These are phyloP conservation scores for Serpula lacrymans DNA, from an alignment of 768 basidiomycete genomes.

Conservation along the genomic window DNA sequence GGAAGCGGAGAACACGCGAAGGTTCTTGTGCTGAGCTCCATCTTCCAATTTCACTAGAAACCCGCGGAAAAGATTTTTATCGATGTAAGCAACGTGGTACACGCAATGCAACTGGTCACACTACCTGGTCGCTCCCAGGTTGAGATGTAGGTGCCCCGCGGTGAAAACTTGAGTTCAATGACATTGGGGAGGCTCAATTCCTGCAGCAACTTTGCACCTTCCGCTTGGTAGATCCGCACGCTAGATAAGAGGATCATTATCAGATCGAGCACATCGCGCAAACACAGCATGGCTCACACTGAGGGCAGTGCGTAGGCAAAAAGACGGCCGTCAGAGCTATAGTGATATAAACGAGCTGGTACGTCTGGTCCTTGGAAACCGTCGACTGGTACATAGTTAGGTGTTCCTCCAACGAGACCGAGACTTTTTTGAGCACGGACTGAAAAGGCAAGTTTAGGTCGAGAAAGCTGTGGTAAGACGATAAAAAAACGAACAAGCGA, in stretches of 20 bases:
- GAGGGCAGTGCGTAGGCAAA: slow-evolving; percentile 81
- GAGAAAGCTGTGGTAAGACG: slow-evolving; percentile 8
- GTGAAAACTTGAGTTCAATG: slow-evolving; percentile 88
- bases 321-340: slow-evolving; percentile 84
- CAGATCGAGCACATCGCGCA: slow-evolving; percentile 9
- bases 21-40: slow-evolving; percentile 89
- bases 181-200: slow-evolving; percentile 74
- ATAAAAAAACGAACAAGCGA: slow-evolving; percentile 63
- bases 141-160: slow-evolving; percentile 87
- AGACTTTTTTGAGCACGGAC: slow-evolving; percentile 94
- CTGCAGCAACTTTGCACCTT: slow-evolving; percentile 67
- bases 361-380: slow-evolving; percentile 66
- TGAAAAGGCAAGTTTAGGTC: slow-evolving; percentile 30
- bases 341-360: slow-evolving; percentile 71
- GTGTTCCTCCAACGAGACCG: slow-evolving; percentile 80
- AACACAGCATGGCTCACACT: slow-evolving; percentile 48
- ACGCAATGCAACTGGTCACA: slow-evolving; percentile 8
- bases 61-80: not conserved
- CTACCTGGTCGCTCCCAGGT: slow-evolving; percentile 92
- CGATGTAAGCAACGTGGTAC: slow-evolving; percentile 8
- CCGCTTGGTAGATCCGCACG: slow-evolving; percentile 74
- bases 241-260: slow-evolving; percentile 34
- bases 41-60: slow-evolving; percentile 78
- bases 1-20: slow-evolving; percentile 82
- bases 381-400: slow-evolving; percentile 64